Percentiles rank a stretch among this genome's conserved stretches.
Conservation (phyloP, 2,329 filamentous ascomycete species). For the Calonectria hongkongensis region DNA sequence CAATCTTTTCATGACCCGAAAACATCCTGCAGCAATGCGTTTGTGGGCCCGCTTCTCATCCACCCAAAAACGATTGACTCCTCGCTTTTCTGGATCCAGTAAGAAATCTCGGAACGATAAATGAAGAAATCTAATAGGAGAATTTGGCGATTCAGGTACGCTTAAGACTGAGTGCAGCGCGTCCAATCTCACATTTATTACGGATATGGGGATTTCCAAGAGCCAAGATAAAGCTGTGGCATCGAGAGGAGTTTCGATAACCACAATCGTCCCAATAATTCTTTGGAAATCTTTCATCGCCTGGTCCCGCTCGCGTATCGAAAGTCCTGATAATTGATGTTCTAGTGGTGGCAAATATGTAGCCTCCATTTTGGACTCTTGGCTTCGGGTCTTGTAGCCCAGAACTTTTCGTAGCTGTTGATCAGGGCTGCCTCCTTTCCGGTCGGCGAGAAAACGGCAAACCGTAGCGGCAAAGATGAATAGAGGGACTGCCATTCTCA, state of each 20-base stretch:
- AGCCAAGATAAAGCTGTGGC: neutral
- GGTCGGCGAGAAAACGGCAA: neutral
- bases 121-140: constrained; percentile 22
- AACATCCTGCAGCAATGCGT: neutral
- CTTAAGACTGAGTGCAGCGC: constrained; percentile 24
- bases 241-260: constrained; percentile 19
- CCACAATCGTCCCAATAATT: constrained; percentile 1
- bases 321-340: constrained; percentile 11
- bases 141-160: neutral
- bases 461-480: neutral
- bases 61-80: constrained; percentile 18
- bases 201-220: neutral
- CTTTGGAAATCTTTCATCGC: neutral
- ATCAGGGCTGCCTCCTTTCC: neutral
- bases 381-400: neutral
- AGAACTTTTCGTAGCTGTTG: neutral
- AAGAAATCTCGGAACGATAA: constrained; percentile 26
- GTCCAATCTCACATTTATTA: constrained; percentile 12
- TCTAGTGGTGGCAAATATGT: constrained; percentile 19
- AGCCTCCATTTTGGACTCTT: constrained; percentile 21
- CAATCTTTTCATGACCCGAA: constrained; percentile 7
- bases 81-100: constrained; percentile 12
- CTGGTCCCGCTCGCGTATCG: neutral
- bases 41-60: constrained; percentile 11
- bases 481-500: neutral